phyloP scores from a whole-genome alignment of 1,284 basidiomycete species.

The Ustilago lituana region DNA sequence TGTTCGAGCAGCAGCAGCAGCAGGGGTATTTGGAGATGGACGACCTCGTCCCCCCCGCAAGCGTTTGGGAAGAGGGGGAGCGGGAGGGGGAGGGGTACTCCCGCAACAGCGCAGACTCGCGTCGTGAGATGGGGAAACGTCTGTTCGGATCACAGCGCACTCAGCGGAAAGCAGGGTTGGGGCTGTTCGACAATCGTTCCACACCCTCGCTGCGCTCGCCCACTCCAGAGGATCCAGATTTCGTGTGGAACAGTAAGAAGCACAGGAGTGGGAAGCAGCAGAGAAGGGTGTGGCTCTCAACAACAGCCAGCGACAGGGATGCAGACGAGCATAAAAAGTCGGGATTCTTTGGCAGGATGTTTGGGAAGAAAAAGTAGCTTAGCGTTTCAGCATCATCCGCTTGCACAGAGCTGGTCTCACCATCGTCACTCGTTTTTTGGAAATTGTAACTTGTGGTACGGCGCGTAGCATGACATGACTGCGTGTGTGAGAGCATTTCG shows the following conservation, averaged over 20 bases:
- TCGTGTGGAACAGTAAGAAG: slow-evolving; percentile 29
- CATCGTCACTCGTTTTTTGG: too few relatives aligned
- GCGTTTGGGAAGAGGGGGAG: slow-evolving; percentile 30
- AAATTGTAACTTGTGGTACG: too few relatives aligned
- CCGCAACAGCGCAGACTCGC: slow-evolving; percentile 20
- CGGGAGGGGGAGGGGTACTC: slow-evolving; percentile 11
- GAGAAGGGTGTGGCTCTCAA: slow-evolving; percentile 32
- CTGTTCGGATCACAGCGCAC: too few relatives aligned
- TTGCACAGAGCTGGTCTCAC: too few relatives aligned
- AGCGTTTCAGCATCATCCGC: too few relatives aligned
- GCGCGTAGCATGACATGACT: too few relatives aligned
- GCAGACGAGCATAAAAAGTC: slow-evolving; percentile 17
- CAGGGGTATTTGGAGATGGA: slow-evolving; percentile 37
- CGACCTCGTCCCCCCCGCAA: slow-evolving; percentile 32
- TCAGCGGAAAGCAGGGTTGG: slow-evolving; percentile 1
- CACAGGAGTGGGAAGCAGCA: slow-evolving; percentile 2
- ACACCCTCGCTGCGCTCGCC: slow-evolving; percentile 28
- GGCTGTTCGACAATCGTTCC: slow-evolving; percentile 31
- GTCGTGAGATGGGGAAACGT: too few relatives aligned
- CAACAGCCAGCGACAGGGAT: slow-evolving; percentile 23
- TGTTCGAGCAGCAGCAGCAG: background rate
- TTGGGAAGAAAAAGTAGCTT: slow-evolving; percentile 30
- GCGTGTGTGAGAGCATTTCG: too few relatives aligned
- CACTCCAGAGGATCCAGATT: slow-evolving; percentile 41
- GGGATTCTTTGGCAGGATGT: slow-evolving; percentile 35